Conservation (phyloP, 2,329 filamentous ascomycete species). For the Colletotrichum agaves region DNA sequence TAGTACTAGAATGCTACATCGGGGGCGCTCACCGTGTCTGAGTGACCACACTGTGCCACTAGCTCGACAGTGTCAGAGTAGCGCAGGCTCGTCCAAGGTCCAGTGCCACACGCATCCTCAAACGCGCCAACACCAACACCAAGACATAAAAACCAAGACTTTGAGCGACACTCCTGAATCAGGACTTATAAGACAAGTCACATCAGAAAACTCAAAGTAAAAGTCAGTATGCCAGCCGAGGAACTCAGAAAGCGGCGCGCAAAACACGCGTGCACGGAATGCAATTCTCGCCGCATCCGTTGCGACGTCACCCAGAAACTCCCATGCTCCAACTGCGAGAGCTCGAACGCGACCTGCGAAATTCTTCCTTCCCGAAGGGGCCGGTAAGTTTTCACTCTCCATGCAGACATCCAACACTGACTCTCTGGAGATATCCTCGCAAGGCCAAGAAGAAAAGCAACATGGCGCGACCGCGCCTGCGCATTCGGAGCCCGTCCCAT, state of each 20-base stretch:
- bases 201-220: accelerated
- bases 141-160: too few relatives aligned
- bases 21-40: too few relatives aligned
- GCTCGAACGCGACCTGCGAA: slow-evolving; percentile 35
- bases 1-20: too few relatives aligned
- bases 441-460: slow-evolving; percentile 30
- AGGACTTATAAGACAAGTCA: not conserved
- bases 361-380: slow-evolving; percentile 38
- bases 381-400: not conserved
- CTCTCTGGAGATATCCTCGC: slow-evolving; percentile 34
- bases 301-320: slow-evolving; percentile 39
- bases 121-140: too few relatives aligned
- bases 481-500: not conserved
- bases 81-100: too few relatives aligned
- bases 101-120: too few relatives aligned
- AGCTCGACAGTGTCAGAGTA: too few relatives aligned
- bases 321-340: slow-evolving; percentile 40
- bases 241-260: slow-evolving; percentile 37
- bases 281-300: slow-evolving; percentile 39
- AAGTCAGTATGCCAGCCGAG: not conserved
- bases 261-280: slow-evolving; percentile 41
- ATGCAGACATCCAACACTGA: not conserved
- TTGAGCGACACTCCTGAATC: too few relatives aligned
- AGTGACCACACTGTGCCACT: too few relatives aligned
- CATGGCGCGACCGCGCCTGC: slow-evolving; percentile 5